A percentile compares a stretch with the other conserved stretches of the same genome.
Evolutionary conservation across 2,329 filamentous ascomycete genomes (phyloP).

Genomic region (Cladophialophora yegresii): DNA sequence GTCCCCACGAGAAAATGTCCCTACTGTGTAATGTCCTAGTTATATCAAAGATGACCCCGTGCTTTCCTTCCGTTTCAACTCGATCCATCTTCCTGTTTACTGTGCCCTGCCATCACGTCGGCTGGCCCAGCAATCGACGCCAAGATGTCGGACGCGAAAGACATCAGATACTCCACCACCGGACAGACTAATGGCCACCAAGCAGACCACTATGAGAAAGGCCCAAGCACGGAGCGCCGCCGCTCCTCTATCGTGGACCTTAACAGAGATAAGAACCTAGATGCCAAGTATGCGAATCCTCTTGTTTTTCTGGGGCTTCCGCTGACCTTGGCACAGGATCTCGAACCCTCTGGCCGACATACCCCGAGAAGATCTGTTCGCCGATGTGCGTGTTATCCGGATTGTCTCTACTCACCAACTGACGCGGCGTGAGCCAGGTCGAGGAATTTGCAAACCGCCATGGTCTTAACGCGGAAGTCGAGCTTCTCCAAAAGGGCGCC

Average conservation of each 20-base stretch:
- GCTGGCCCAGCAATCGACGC: not conserved
- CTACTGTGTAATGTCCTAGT: not conserved
- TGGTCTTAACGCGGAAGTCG: slow-evolving; percentile 14
- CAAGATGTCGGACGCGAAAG: slow-evolving; percentile 11
- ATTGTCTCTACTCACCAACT: not conserved
- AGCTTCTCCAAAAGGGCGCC: slow-evolving; percentile 34
- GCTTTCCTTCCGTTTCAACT: not conserved
- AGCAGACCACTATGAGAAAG: slow-evolving; percentile 9
- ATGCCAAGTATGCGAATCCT: slow-evolving; percentile 28
- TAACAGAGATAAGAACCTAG: slow-evolving; percentile 31
- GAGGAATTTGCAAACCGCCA: slow-evolving; percentile 38
- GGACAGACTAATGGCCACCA: not conserved
- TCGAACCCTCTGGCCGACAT: slow-evolving; percentile 37
- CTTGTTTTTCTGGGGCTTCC: slow-evolving; percentile 5
- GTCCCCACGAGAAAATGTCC: slow-evolving; percentile 3
- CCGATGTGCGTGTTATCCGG: slow-evolving; percentile 38
- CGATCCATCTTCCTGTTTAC: not conserved
- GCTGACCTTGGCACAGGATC: slow-evolving; percentile 29
- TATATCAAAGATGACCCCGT: slow-evolving; percentile 8
- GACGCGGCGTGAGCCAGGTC: slow-evolving; percentile 21
- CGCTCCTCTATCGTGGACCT: slow-evolving; percentile 24
- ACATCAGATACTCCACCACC: not conserved
- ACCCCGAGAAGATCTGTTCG: slow-evolving; percentile 30
- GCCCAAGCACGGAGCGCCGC: slow-evolving; percentile 11
- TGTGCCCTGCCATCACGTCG: not conserved